Evolutionary conservation across 805 yeast genomes (phyloP), one percentile per base, ranked within the genome.

Genomic region (Ogataea pini): DNA sequence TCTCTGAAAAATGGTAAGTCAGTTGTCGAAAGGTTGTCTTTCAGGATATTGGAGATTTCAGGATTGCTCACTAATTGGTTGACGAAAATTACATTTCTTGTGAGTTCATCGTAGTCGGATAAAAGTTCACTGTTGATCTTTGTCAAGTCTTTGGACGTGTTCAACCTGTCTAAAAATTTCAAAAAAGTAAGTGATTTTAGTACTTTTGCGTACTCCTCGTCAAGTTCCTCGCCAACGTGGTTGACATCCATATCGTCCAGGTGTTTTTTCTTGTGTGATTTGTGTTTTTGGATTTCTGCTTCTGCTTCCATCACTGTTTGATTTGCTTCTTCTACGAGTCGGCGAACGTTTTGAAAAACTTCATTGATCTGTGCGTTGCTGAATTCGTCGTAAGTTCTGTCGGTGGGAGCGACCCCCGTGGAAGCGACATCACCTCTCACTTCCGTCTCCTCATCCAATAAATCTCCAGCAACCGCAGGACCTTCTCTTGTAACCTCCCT

Each of bases 41-140:
- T 54, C 34, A 66, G 48, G 20, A 67, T 51, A 48, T 67, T 67
- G 3, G 67, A 58, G 12, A 64, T 51, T 32, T 67, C 69, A 19
- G 56, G 57, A 28, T 58, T 55, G 19, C 48, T 55, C 3, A 52
- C 56, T 20, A 67, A 42, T 33, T 65, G 67, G 49, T 56, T 58
- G 4, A 61, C 51, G 31, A 61, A 60, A 10, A 57, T 48, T 12
- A 52, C 49, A 50, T 64, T 62, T 14, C 50, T 49, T 1, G 59
- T 52, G 10, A 67, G 56, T 14, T 61, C 60, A 28, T 52, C 51
- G 42, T 58, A 66, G 10, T 57, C 48, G 13, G 56, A 46, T 22
- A 54, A 25, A 33, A 63, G 51, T 34, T 59, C 64, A 3, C 44
- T 49, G 47, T 56, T 56, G 13, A 60, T 53, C 24, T 42, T 55